Base-by-base conservation (phyloP, 257 asterid genomes). In the Capsicum pubescens region DNA sequence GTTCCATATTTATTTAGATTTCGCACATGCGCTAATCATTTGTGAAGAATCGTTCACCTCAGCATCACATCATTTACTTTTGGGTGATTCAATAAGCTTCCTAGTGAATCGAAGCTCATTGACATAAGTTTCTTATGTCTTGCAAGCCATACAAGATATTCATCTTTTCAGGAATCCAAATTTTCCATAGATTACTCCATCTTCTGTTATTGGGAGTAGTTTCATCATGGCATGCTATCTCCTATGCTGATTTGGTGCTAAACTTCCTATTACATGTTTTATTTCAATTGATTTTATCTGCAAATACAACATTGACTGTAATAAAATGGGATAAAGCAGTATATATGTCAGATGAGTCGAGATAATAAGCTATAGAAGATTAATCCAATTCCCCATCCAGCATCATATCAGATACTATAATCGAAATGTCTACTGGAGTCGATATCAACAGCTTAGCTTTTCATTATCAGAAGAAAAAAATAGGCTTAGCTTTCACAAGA, bases 191-290 rank as follows among this genome's bases (percentile, higher is more conserved):
- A 67, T 67, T 17, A 36, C 19, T 67, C 7, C 52, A 36, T 67
- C 76, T 67, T 67, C 76, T 67, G 52, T 67, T 12, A 67, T 67
- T 67, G 39, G 76, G 76, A 48, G 50, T 67, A 15, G 50, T 36
- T 36, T 36, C 76, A 14, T 67, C 21, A 16, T 67, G 21, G 15
- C 21, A 36, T 35, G 52, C 50, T 36, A 67, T 67, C 76, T 36
- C 3, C 7, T 67, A 67, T 67, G 6, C 76, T 16, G n/a, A 6
- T 35, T 66, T 35, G 72, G 48, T 66, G 48, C 72, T 35, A n/a
- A 35, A 67, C 50, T 8, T 36, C 52, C 52, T 11, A 36, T 67
- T 14, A 14, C 21, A 5, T 36, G 12, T 67, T 67, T 48, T 10
- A 36, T 67, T 36, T 15, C 76, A 67, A 67, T 14, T 67, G 21